Conservation (phyloP, 768 basidiomycete genomes). For the Rhodotorula paludigena region DNA sequence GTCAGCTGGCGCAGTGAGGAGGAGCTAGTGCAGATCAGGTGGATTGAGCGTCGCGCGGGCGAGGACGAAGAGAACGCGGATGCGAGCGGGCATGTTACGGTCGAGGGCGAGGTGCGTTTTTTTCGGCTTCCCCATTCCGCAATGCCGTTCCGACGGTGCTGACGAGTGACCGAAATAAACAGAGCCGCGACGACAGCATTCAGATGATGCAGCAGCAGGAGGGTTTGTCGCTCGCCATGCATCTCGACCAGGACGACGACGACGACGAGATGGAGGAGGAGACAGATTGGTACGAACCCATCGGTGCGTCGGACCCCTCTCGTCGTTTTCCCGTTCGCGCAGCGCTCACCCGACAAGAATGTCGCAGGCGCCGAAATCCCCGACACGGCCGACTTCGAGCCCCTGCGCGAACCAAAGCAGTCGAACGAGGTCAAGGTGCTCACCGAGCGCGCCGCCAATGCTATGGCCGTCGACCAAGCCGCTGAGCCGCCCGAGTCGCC, state of each 20-base stretch:
- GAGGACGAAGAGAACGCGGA: neutral
- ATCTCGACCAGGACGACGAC: conserved; percentile 23
- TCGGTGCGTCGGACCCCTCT: conserved; percentile 5
- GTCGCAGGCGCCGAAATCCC: conserved; percentile 6
- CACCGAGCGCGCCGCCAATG: conserved; percentile 3
- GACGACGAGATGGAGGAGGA: conserved; percentile 31
- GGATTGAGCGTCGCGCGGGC: neutral
- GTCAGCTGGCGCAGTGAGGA: conserved; percentile 23
- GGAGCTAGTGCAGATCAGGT: conserved; percentile 10
- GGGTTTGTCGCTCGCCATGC: conserved; percentile 19
- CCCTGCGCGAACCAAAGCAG: neutral
- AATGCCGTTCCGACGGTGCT: neutral
- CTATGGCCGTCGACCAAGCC: conserved; percentile 11
- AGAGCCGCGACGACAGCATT: conserved; percentile 4
- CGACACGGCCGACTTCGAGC: conserved; percentile 11
- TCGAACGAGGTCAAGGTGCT: conserved; percentile 9
- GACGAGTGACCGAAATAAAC: neutral
- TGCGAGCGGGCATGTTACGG: neutral
- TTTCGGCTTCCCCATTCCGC: neutral
- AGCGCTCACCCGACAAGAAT: neutral
- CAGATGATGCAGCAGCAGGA: conserved; percentile 28
- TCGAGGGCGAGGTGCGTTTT: conserved; percentile 7
- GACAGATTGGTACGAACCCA: conserved; percentile 25
- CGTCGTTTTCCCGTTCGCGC: neutral
- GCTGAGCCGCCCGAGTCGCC: conserved; percentile 8